Percentiles rank a stretch among this genome's conserved stretches.
phyloP scores from a whole-genome alignment of 1,284 basidiomycete species.

The Anthracocystis panici-leucophaei region DNA sequence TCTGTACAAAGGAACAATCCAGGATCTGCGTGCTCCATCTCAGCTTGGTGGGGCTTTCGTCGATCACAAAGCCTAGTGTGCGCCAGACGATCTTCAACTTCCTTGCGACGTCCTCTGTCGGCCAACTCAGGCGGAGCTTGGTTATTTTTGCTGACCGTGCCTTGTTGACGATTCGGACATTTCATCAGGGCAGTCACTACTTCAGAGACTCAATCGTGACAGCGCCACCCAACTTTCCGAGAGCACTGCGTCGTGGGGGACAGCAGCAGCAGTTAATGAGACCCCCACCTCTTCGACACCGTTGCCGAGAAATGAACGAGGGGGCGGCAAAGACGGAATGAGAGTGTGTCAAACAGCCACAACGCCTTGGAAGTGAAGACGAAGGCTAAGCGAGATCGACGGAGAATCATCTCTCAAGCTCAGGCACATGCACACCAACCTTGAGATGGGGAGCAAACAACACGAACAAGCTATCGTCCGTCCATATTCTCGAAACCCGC shows the following conservation, averaged over 20 bases:
- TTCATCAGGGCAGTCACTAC: not conserved
- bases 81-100: no score
- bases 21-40: no score
- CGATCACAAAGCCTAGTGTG: no score
- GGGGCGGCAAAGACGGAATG: not conserved
- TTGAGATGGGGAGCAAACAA: not conserved
- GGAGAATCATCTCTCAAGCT: slow-evolving; percentile 2
- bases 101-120: no score
- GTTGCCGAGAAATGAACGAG: slow-evolving; percentile 7
- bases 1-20: no score
- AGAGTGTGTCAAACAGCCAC: no score
- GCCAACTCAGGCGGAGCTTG: not conserved
- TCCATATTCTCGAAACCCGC: not conserved
- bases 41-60: no score
- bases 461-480: slow-evolving; percentile 2
- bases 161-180: not conserved
- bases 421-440: not conserved
- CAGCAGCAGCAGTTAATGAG: not conserved
- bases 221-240: not conserved
- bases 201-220: no score
- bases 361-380: not conserved
- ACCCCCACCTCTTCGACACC: not conserved
- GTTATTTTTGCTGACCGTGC: not conserved
- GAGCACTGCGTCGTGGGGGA: not conserved
- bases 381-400: slow-evolving; percentile 5